Conservation (phyloP, 192 early-diverging fungal species). For the Chytriomyces sp. region DNA sequence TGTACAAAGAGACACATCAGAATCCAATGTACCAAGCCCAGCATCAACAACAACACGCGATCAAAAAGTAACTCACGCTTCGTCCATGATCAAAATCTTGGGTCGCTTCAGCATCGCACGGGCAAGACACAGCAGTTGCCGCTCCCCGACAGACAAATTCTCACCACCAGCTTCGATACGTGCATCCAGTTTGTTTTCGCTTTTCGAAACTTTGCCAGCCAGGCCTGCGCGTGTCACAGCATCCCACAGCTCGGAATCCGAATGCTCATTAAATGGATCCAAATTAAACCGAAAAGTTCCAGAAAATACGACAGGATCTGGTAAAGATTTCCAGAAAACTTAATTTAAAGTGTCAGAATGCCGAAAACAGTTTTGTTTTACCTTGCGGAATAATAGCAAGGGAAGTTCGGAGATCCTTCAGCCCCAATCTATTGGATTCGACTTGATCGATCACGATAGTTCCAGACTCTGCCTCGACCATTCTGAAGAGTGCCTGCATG, state of each 20-base stretch:
- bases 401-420: slow-evolving; percentile 66
- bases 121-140: slow-evolving; percentile 62
- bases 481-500: slow-evolving; percentile 45
- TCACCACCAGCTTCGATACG: slow-evolving; percentile 80
- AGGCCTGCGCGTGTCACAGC: slow-evolving; percentile 69
- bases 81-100: slow-evolving; percentile 58
- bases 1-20: slow-evolving; percentile 56
- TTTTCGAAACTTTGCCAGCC: slow-evolving; percentile 57
- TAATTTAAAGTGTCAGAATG: neutral
- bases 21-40: slow-evolving; percentile 24
- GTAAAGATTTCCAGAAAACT: slow-evolving; percentile 53
- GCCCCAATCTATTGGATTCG: slow-evolving; percentile 68
- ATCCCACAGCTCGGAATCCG: slow-evolving; percentile 73
- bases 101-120: slow-evolving; percentile 57
- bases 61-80: slow-evolving; percentile 41
- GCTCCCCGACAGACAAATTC: slow-evolving; percentile 84
- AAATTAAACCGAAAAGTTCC: slow-evolving; percentile 66
- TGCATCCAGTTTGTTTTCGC: slow-evolving; percentile 64
- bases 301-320: slow-evolving; percentile 79
- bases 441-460: slow-evolving; percentile 62
- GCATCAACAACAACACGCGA: neutral
- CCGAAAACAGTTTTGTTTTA: neutral
- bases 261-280: slow-evolving; percentile 69
- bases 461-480: slow-evolving; percentile 36
- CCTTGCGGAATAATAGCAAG: slow-evolving; percentile 80